phyloP scores from a whole-genome alignment of 768 basidiomycete genomes.

The Pulveroboletus frians region DNA sequence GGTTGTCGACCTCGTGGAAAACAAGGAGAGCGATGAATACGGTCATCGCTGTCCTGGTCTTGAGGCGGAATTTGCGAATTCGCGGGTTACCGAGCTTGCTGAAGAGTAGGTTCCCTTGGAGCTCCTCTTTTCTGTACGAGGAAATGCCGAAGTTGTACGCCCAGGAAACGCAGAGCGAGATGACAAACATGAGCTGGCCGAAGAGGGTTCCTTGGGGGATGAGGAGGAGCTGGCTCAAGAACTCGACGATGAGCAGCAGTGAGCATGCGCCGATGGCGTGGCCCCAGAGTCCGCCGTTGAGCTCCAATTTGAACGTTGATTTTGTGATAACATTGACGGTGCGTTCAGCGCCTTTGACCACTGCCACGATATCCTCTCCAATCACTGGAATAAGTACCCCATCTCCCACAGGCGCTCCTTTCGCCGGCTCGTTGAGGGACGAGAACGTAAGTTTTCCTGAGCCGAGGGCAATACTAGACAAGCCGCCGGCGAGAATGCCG shows the following conservation, averaged over 20 bases:
- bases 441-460: slow-evolving; percentile 18
- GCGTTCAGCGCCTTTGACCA: slow-evolving; percentile 27
- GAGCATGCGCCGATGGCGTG: slow-evolving; percentile 23
- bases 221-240: slow-evolving; percentile 29
- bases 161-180: slow-evolving; percentile 31
- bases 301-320: slow-evolving; percentile 21
- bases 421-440: slow-evolving; percentile 9
- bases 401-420: slow-evolving; percentile 21
- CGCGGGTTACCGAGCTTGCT: slow-evolving; percentile 9
- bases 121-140: slow-evolving; percentile 25
- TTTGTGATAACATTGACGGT: slow-evolving; percentile 27
- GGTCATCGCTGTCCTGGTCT: slow-evolving; percentile 15
- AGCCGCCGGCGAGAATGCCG: slow-evolving; percentile 29
- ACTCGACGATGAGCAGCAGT: slow-evolving; percentile 26
- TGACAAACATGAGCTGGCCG: slow-evolving; percentile 34
- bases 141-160: slow-evolving; percentile 28
- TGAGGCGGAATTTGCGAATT: slow-evolving; percentile 8
- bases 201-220: slow-evolving; percentile 30
- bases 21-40: slow-evolving; percentile 14
- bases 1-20: slow-evolving; percentile 3
- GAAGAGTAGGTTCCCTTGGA: slow-evolving; percentile 22
- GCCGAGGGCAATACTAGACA: slow-evolving; percentile 25
- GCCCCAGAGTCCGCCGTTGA: not conserved
- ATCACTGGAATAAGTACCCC: slow-evolving; percentile 19
- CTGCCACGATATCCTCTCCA: slow-evolving; percentile 17